phyloP scores from a whole-genome alignment of 257 asterid species.

The Scutellaria galericulata region DNA sequence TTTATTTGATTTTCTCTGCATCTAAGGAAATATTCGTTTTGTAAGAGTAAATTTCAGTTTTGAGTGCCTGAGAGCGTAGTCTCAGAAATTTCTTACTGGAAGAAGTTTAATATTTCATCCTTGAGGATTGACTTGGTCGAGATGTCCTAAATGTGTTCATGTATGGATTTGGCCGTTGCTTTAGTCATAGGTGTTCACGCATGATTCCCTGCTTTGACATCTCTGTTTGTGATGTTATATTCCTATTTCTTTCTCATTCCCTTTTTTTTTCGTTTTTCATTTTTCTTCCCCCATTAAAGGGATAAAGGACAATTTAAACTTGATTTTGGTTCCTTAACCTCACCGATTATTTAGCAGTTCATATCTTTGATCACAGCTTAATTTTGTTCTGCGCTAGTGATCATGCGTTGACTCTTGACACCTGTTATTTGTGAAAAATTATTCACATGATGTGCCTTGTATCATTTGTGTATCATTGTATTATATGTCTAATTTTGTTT shows the following conservation, averaged over 20 bases:
- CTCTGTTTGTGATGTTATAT: not conserved
- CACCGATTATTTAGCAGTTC: not conserved
- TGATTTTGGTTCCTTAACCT: not conserved
- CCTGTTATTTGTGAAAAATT: conserved; percentile 16
- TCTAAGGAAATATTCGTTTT: not conserved
- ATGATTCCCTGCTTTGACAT: not conserved
- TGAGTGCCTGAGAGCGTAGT: conserved; percentile 4
- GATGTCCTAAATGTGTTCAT: conserved; percentile 5
- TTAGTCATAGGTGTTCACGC: not conserved
- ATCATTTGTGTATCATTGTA: not conserved
- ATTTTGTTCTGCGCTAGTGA: not conserved
- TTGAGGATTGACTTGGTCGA: conserved; percentile 18
- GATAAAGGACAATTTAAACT: conserved; percentile 8
- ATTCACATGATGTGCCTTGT: not conserved
- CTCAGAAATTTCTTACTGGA: conserved; percentile 23
- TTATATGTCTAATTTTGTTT: not conserved
- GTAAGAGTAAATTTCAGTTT: not conserved
- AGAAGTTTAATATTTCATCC: not conserved
- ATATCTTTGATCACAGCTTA: not conserved
- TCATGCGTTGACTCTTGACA: conserved; percentile 22
- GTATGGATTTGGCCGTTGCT: not conserved
- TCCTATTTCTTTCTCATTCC: not conserved
- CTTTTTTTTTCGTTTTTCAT: not conserved
- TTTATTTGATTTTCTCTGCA: not conserved
- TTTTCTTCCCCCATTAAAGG: not conserved